A percentile compares a stretch with the other conserved stretches of the same genome.
phyloP scores from a whole-genome alignment of 1,139 yeast genomes.

The Scheffersomyces stambukii region DNA sequence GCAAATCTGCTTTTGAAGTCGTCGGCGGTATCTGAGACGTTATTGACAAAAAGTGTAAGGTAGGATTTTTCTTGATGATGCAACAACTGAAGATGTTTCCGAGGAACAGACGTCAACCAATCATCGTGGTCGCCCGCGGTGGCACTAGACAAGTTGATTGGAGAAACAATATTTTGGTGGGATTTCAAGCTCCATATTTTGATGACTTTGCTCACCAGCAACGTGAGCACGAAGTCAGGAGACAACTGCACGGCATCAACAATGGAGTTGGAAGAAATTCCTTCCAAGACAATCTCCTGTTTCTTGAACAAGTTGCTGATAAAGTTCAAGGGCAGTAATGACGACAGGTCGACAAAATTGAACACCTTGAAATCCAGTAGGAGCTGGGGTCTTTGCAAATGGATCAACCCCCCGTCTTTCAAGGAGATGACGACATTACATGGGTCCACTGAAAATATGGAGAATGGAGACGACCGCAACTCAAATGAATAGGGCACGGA shows the following conservation, averaged over 20 bases:
- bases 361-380: constrained; percentile 45
- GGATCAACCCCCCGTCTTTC: constrained; percentile 67
- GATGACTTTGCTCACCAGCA: constrained; percentile 47
- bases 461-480: constrained; percentile 54
- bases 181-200: constrained; percentile 53
- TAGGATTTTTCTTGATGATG: constrained; percentile 10
- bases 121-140: constrained; percentile 10
- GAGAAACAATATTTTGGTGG: constrained; percentile 20
- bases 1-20: constrained; percentile 18
- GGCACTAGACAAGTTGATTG: constrained; percentile 14
- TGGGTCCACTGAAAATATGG: constrained; percentile 43
- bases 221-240: constrained; percentile 15
- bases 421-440: constrained; percentile 51
- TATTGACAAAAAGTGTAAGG: constrained; percentile 12
- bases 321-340: constrained; percentile 37
- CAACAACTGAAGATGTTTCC: constrained; percentile 24
- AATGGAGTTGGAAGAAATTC: constrained; percentile 27
- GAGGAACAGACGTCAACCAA: constrained; percentile 32
- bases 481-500: constrained; percentile 76
- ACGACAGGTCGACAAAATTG: constrained; percentile 50
- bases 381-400: constrained; percentile 36
- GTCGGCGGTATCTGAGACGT: constrained; percentile 5
- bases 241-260: constrained; percentile 24
- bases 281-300: constrained; percentile 19
- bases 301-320: constrained; percentile 6